These are phyloP conservation scores for Rhizopus stolonifer DNA, from an alignment of 371 early-diverging fungal genomes.

Conservation along the genomic window DNA sequence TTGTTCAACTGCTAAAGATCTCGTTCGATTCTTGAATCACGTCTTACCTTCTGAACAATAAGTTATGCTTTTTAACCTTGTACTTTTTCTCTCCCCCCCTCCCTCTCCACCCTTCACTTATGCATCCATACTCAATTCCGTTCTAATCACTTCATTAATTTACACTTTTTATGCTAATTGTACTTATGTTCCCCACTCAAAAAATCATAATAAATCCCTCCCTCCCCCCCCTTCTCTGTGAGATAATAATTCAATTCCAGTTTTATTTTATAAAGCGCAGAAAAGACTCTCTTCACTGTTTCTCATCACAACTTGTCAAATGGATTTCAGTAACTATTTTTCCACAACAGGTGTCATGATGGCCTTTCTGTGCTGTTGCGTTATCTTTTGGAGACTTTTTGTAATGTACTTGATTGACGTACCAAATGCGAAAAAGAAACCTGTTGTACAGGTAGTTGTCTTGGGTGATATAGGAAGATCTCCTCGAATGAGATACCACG, in stretches of 20 bases:
- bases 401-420: conserved; percentile 38
- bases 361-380: conserved; percentile 38
- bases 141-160: neutral
- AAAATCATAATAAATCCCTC: neutral
- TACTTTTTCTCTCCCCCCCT: conserved; percentile 1
- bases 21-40: conserved; percentile 36
- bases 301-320: too few relatives aligned
- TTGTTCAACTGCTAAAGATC: conserved; percentile 31
- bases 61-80: neutral
- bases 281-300: too few relatives aligned
- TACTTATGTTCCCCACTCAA: neutral
- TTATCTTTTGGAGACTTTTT: conserved; percentile 34
- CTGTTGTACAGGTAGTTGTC: conserved; percentile 70
- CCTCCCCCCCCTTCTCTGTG: neutral
- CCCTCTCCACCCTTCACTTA: neutral
- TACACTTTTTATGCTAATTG: neutral
- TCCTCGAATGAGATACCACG: conserved; percentile 96
- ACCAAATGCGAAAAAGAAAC: conserved; percentile 23
- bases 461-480: conserved; percentile 91
- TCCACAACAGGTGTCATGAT: conserved; percentile 36
- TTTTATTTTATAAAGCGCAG: too few relatives aligned
- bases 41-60: conserved; percentile 16
- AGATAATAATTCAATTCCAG: neutral
- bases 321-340: conserved; percentile 1
- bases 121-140: neutral